These are phyloP conservation scores for Phascolomyces articulosus DNA, from an alignment of 371 early-diverging fungal species.

Conservation along the genomic window DNA sequence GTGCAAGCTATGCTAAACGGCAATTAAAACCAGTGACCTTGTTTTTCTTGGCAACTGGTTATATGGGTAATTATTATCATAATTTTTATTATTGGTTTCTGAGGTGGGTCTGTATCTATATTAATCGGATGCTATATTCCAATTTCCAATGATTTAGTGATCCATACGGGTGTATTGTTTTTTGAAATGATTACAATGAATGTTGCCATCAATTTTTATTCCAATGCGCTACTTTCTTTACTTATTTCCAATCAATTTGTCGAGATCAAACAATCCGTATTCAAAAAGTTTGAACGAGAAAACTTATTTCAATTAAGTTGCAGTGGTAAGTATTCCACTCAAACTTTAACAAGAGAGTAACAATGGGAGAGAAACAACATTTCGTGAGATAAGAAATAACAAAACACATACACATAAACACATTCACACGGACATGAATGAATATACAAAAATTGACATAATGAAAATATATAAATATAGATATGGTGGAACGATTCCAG, in stretches of 20 bases:
- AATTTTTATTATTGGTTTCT: not conserved
- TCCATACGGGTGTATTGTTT: conserved; percentile 90
- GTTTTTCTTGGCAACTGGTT: conserved; percentile 76
- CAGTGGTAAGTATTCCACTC: conserved; percentile 78
- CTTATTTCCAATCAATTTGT: conserved; percentile 97
- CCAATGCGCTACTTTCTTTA: conserved; percentile 89
- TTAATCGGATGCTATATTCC: not conserved
- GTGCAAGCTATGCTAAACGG: conserved; percentile 42
- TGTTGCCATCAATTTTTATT: conserved; percentile 94
- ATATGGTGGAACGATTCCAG: conserved; percentile 96
- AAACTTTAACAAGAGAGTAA: too few species aligned
- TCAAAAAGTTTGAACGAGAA: conserved; percentile 95
- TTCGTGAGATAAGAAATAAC: not conserved
- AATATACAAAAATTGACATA: too few species aligned
- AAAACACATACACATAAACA: not conserved
- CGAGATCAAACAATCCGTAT: conserved; percentile 96
- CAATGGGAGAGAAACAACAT: too few species aligned
- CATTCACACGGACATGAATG: not conserved
- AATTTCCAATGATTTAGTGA: conserved; percentile 40
- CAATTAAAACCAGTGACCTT: conserved; percentile 60
- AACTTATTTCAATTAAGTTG: conserved; percentile 95
- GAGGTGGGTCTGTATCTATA: not conserved
- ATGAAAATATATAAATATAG: conserved; percentile 36
- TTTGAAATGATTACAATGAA: conserved; percentile 96
- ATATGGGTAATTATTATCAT: conserved; percentile 63